Base-by-base conservation (phyloP, 2,329 filamentous ascomycete genomes). In the Shiraia sp. region DNA sequence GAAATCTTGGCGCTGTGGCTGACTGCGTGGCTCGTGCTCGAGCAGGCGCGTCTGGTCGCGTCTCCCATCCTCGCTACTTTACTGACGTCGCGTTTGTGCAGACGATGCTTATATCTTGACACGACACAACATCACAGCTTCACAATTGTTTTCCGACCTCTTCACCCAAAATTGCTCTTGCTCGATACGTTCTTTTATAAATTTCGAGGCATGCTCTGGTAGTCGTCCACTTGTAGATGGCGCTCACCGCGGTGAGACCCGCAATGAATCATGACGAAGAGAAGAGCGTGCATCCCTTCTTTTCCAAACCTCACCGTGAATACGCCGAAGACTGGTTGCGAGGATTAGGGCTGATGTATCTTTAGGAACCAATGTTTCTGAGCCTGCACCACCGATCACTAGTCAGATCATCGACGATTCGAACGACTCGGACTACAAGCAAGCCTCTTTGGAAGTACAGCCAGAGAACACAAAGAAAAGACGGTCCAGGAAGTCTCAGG, bases 221-320 rank as follows among this genome's bases (percentile, higher is more conserved):
- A 58, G 48, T 32, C 34, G 42, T 16, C 10, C 28, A 19, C 28
- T 25, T 24, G 42, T 68, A 50, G 53, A 72, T 72, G 69, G 68
- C 68, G 51, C 53, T 65, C 32, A 40, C 61, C 46, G 61, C 58
- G 49, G 63, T 69, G 47, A 59, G 62, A 28, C 49, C 59, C 40
- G 66, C 62, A 44, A 72, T 72, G 68, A 59, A 63, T 60, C 50
- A 66, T 27, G 68, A 66, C 39, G 56, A 61, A 34, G 55, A 53
- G 37, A 60, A 68, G 47, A 53, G 40, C 47, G 39, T 71, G 35
- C 69, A 72, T 49, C 68, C 69, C 19, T 71, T 72, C 59, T 72
- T 72, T 42, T 49, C 61, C 17, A 69, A 66, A 40, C 46, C 56
- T 10, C 13, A 16, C n/a, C 32, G 38, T 39, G 27, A 17, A 24